Percentiles rank a stretch among this genome's conserved stretches.
These are phyloP conservation scores for Metschnikowia chrysomelidarum DNA, from an alignment of 805 yeast species.

Conservation along the genomic window DNA sequence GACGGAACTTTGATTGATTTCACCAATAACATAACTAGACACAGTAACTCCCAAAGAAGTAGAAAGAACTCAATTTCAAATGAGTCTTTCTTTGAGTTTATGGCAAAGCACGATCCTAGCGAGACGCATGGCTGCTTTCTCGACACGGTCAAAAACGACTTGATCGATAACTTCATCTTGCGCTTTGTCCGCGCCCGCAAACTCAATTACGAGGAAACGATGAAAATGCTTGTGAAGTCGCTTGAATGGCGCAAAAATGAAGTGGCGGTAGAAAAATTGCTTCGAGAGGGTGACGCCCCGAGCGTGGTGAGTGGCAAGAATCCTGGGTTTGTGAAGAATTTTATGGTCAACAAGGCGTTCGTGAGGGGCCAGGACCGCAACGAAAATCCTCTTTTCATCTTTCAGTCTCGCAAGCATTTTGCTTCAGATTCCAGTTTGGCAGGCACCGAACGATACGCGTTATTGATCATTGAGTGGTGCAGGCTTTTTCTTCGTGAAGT, in stretches of 20 bases:
- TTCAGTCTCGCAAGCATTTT: conserved; percentile 74
- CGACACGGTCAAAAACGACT: conserved; percentile 64
- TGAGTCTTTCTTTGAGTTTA: not conserved
- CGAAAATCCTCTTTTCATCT: conserved; percentile 76
- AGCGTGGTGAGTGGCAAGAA: conserved; percentile 41
- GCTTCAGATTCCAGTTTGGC: conserved; percentile 50
- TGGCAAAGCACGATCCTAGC: conserved; percentile 52
- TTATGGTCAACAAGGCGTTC: conserved; percentile 65
- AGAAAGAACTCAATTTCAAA: not conserved
- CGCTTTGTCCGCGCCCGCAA: conserved; percentile 86
- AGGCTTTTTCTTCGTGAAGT: conserved; percentile 50
- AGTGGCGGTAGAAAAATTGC: conserved; percentile 51
- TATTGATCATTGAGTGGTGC: conserved; percentile 69
- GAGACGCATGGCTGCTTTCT: conserved; percentile 54
- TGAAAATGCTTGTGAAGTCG: conserved; percentile 71
- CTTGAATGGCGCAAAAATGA: conserved; percentile 72
- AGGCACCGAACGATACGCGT: conserved; percentile 73
- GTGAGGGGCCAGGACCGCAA: conserved; percentile 71
- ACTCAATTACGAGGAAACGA: conserved; percentile 68
- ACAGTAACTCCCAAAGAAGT: too few species aligned
- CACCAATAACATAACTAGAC: not conserved
- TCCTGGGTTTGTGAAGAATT: conserved; percentile 52
- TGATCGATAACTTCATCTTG: conserved; percentile 74
- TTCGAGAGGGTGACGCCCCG: conserved; percentile 71
- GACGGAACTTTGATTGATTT: conserved; percentile 8